Evolutionary conservation across 345 rosid genomes (phyloP).

Genomic region (Crucihimalaya himalaica): DNA sequence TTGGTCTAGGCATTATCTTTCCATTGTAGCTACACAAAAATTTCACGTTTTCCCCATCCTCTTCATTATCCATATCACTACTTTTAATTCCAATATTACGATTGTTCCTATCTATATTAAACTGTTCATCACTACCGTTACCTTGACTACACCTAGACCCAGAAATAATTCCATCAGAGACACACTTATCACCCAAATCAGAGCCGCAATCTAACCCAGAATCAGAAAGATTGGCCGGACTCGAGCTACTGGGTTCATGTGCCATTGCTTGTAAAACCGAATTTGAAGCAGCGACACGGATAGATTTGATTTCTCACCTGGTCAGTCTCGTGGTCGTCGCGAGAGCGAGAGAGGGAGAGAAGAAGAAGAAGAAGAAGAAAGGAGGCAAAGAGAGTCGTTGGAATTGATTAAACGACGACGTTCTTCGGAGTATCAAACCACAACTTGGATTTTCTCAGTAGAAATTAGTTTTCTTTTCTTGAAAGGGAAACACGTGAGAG

Average conservation of each 20-base stretch:
- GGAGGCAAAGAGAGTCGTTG: not conserved
- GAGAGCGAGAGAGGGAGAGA: not conserved
- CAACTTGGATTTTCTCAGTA: not conserved
- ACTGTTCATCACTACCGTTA: not conserved
- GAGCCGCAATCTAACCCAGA: not conserved
- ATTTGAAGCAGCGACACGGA: not conserved
- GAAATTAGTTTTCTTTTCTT: too few species aligned
- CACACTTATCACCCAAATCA: not conserved
- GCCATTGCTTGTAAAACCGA: not conserved
- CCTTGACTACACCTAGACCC: not conserved
- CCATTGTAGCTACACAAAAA: not conserved
- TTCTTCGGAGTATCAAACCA: not conserved
- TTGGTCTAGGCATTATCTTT: slow-evolving; percentile 8
- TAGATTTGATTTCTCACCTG: not conserved
- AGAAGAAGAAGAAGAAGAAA: not conserved
- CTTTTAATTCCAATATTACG: not conserved
- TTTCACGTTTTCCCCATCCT: not conserved
- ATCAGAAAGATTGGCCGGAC: not conserved
- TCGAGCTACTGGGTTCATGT: not conserved
- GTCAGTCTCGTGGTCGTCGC: not conserved
- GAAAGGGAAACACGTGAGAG: not conserved
- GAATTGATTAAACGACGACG: not conserved
- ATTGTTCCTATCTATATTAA: not conserved
- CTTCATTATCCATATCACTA: not conserved
- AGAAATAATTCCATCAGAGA: not conserved